These are phyloP conservation scores for Aspergillus quadricinctus DNA, from an alignment of 2,329 filamentous ascomycete species.

Conservation along the genomic window DNA sequence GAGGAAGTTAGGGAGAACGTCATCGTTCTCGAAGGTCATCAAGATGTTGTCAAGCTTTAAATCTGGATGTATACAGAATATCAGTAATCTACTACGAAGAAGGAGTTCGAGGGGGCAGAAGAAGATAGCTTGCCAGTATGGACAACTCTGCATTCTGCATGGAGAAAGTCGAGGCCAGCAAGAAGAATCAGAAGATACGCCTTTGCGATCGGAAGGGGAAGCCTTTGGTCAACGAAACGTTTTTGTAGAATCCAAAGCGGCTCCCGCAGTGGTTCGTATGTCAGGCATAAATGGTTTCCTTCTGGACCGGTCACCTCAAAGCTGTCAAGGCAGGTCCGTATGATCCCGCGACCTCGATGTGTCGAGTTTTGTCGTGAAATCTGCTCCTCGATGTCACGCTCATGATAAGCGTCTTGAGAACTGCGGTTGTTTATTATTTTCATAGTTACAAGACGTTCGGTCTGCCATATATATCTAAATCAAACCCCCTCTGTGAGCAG, in stretches of 20 bases:
- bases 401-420: conserved; percentile 5
- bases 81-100: no score
- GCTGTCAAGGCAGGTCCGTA: conserved; percentile 17
- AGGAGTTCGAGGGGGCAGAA: no score
- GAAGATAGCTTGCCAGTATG: conserved; percentile 37
- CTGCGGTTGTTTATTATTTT: conserved; percentile 24
- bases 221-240: conserved; percentile 18
- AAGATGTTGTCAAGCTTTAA: conserved; percentile 41
- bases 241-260: conserved; percentile 25
- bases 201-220: conserved; percentile 26
- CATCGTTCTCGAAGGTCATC: conserved; percentile 20
- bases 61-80: no score
- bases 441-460: conserved; percentile 19
- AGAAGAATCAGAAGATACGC: conserved; percentile 31
- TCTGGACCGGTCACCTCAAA: conserved; percentile 15
- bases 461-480: conserved; percentile 4
- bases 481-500: no score
- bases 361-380: conserved; percentile 20
- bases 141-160: conserved; percentile 35
- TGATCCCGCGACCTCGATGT: conserved; percentile 15
- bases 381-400: conserved; percentile 24
- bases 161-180: conserved; percentile 36
- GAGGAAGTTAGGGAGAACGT: conserved; percentile 8
- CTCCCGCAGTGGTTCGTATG: conserved; percentile 31
- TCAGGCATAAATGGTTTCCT: conserved; percentile 28